These are phyloP conservation scores for Eucalyptus pauciflora DNA, from an alignment of 345 rosid genomes.

Conservation along the genomic window DNA sequence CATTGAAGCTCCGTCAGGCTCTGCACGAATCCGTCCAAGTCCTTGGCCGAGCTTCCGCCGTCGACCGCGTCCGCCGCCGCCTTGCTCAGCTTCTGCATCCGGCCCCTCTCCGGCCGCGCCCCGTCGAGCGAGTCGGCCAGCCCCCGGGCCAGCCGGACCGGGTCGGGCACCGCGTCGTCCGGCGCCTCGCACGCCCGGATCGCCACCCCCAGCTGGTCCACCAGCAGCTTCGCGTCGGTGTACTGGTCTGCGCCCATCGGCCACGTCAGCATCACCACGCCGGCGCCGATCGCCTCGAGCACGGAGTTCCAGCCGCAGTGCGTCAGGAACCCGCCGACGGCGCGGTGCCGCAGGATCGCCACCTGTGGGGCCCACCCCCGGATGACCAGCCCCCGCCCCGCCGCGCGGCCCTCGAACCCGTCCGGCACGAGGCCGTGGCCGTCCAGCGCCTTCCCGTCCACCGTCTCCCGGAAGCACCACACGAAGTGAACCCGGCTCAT, in stretches of 20 bases:
- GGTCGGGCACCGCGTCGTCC: conserved; percentile 17
- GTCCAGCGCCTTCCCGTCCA: background rate
- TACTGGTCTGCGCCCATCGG: conserved; percentile 37
- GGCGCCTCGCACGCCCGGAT: conserved; percentile 33
- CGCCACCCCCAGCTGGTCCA: conserved; percentile 41
- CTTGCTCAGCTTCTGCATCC: conserved; percentile 5
- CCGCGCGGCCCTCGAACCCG: background rate
- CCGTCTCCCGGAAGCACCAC: background rate
- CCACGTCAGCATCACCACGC: background rate
- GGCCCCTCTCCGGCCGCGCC: conserved; percentile 2
- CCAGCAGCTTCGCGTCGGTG: conserved; percentile 26
- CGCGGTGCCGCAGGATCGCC: background rate
- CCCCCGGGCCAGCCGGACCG: conserved; percentile 15
- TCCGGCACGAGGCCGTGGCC: background rate
- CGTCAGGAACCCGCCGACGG: background rate
- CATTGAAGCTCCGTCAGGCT: background rate
- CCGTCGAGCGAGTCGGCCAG: conserved; percentile 17
- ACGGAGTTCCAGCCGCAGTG: conserved; percentile 3
- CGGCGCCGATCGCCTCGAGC: background rate
- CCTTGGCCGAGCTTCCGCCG: conserved; percentile 36
- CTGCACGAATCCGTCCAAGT: conserved; percentile 31
- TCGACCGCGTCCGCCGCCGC: conserved; percentile 32
- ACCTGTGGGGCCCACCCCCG: conserved; percentile 6
- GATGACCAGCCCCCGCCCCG: background rate
- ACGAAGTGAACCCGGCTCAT: background rate